A percentile compares a stretch with the other conserved stretches of the same genome.
These are phyloP conservation scores for Xylaria intraflava DNA, from an alignment of 495 filamentous ascomycete species.

Conservation along the genomic window DNA sequence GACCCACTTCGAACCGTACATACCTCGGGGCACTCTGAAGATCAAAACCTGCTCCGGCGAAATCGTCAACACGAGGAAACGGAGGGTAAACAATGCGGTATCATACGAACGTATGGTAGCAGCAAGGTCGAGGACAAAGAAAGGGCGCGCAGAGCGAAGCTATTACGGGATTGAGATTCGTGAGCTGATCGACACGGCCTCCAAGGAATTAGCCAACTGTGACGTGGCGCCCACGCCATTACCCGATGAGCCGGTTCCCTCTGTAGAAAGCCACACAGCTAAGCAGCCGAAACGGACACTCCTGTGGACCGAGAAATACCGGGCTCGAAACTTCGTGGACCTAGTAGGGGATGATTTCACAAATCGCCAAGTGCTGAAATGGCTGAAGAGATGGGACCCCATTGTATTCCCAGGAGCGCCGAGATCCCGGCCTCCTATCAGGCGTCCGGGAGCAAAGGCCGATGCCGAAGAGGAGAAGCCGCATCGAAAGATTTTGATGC, in stretches of 20 bases:
- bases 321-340: slow-evolving; percentile 85
- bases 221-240: slow-evolving; percentile 9
- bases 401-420: slow-evolving; percentile 76
- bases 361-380: slow-evolving; percentile 82
- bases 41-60: slow-evolving; percentile 64
- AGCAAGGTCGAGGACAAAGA: slow-evolving; percentile 56
- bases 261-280: slow-evolving; percentile 24
- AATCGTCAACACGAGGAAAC: slow-evolving; percentile 48
- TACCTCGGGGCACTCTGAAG: slow-evolving; percentile 26
- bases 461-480: slow-evolving; percentile 55
- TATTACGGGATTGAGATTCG: slow-evolving; percentile 94
- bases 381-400: slow-evolving; percentile 90
- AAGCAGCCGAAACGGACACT: slow-evolving; percentile 44
- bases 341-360: slow-evolving; percentile 91
- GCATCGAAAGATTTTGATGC: slow-evolving; percentile 78
- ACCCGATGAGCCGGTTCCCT: slow-evolving; percentile 23
- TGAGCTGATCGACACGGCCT: slow-evolving; percentile 63
- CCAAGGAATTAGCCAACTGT: slow-evolving; percentile 34
- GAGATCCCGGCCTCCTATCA: slow-evolving; percentile 42
- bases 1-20: slow-evolving; percentile 23
- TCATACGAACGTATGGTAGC: slow-evolving; percentile 66
- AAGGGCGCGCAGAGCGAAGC: slow-evolving; percentile 68
- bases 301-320: slow-evolving; percentile 87
- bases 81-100: slow-evolving; percentile 38
- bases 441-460: slow-evolving; percentile 29